Conservation (phyloP, 75 land plant genomes). For the Pinus albicaulis region DNA sequence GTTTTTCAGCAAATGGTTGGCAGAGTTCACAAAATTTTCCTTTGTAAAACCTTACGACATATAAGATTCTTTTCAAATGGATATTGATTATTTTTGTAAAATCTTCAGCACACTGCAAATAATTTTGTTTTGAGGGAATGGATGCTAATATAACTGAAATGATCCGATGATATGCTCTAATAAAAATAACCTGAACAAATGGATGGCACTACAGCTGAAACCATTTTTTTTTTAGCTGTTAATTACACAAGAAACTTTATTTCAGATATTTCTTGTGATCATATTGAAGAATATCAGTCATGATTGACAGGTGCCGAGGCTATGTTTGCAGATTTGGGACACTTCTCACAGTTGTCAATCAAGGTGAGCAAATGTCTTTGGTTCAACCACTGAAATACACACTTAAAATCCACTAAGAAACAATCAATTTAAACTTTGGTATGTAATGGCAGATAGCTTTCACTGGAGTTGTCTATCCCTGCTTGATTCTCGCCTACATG, state of each 20-base stretch:
- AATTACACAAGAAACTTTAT: neutral
- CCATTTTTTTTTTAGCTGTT: neutral
- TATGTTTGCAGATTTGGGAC: slow-evolving; percentile 49
- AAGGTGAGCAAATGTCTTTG: slow-evolving; percentile 15
- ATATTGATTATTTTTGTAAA: too few relatives aligned
- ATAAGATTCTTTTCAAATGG: too few relatives aligned
- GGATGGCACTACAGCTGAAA: too few relatives aligned
- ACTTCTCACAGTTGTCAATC: slow-evolving; percentile 32
- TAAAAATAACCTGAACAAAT: too few relatives aligned
- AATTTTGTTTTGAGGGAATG: too few relatives aligned
- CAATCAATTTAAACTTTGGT: neutral
- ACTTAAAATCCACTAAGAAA: neutral
- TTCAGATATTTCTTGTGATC: neutral
- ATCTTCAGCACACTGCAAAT: too few relatives aligned
- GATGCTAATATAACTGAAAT: too few relatives aligned
- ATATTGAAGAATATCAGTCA: neutral
- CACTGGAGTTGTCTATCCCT: slow-evolving; percentile 53
- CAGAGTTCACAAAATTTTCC: too few relatives aligned
- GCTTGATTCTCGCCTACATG: slow-evolving; percentile 60
- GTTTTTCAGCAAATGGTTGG: too few relatives aligned
- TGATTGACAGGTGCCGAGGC: slow-evolving; percentile 29
- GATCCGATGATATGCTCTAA: too few relatives aligned
- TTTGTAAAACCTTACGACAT: too few relatives aligned
- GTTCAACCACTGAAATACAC: neutral
- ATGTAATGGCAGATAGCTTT: slow-evolving; percentile 48